Percentiles rank a stretch among this genome's conserved stretches.
Conservation (phyloP, 768 basidiomycete species). For the Boletus pseudopeckii region DNA sequence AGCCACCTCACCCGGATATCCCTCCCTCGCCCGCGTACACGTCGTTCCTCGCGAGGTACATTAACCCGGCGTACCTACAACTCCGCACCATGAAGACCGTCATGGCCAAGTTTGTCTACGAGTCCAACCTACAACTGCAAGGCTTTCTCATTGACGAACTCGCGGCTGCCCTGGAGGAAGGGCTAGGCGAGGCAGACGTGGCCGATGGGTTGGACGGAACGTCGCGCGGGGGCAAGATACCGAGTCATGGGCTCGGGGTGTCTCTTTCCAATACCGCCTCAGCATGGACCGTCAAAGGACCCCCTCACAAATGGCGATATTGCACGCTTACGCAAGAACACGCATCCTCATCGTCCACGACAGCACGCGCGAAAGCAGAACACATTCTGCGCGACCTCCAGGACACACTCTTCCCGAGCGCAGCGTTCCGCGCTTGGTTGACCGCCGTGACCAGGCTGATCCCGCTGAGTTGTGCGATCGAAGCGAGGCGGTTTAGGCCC, state of each 20-base stretch:
- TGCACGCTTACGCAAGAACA: conserved; percentile 47
- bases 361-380: conserved; percentile 19
- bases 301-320: conserved; percentile 95
- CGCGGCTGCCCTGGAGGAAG: conserved; percentile 61
- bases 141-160: conserved; percentile 75
- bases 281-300: conserved; percentile 75
- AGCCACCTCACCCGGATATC: conserved; percentile 48
- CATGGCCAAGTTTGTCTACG: conserved; percentile 74
- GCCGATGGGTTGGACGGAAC: conserved; percentile 57
- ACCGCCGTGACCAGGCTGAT: conserved; percentile 66
- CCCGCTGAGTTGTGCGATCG: conserved; percentile 67
- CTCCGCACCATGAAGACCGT: conserved; percentile 76
- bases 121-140: conserved; percentile 87
- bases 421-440: conserved; percentile 92
- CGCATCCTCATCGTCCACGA: not conserved
- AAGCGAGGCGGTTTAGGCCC: conserved; percentile 86
- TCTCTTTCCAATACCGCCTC: conserved; percentile 39
- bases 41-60: conserved; percentile 75
- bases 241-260: conserved; percentile 64
- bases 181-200: conserved; percentile 60
- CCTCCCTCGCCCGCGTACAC: conserved; percentile 56
- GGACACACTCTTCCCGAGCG: conserved; percentile 71
- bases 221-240: conserved; percentile 51
- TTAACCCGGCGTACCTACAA: conserved; percentile 90
- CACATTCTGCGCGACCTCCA: conserved; percentile 45